Percentiles rank a stretch among this genome's conserved stretches.
These are phyloP conservation scores for Triangularia setosa DNA, from an alignment of 2,329 filamentous ascomycete genomes.

Conservation along the genomic window DNA sequence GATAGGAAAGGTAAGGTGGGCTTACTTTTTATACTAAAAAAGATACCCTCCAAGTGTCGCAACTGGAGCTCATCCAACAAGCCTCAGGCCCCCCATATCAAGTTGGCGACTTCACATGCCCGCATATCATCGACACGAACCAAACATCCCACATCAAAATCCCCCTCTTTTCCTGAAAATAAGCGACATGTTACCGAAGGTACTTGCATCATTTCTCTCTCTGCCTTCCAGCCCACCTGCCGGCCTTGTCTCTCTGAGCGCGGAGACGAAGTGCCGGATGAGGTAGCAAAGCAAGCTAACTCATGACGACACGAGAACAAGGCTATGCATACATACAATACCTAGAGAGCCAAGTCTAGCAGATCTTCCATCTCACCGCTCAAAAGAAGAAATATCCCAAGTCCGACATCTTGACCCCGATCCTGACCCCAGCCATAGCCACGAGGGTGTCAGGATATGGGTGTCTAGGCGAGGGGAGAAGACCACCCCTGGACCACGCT, in stretches of 20 bases:
- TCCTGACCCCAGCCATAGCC: background rate
- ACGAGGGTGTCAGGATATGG: background rate
- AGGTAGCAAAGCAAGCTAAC: background rate
- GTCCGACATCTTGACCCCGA: background rate
- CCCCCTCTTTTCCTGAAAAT: background rate
- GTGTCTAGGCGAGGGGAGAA: too few species aligned
- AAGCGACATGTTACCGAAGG: background rate
- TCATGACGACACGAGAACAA: background rate
- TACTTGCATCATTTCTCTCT: background rate
- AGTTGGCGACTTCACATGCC: background rate
- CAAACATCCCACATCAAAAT: background rate
- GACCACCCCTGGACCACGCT: background rate
- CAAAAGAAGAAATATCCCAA: background rate
- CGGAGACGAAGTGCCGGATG: background rate
- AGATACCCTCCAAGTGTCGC: background rate
- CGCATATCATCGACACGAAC: background rate
- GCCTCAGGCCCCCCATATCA: background rate
- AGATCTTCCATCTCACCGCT: background rate
- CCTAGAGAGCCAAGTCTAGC: background rate
- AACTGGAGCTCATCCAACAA: background rate
- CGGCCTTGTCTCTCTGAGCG: background rate
- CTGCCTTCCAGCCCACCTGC: background rate
- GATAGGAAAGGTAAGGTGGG: background rate
- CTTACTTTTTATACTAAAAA: background rate
- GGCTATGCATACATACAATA: background rate